Base-by-base conservation (phyloP, 148 eudicot species). In the Amaranthus palmeri region DNA sequence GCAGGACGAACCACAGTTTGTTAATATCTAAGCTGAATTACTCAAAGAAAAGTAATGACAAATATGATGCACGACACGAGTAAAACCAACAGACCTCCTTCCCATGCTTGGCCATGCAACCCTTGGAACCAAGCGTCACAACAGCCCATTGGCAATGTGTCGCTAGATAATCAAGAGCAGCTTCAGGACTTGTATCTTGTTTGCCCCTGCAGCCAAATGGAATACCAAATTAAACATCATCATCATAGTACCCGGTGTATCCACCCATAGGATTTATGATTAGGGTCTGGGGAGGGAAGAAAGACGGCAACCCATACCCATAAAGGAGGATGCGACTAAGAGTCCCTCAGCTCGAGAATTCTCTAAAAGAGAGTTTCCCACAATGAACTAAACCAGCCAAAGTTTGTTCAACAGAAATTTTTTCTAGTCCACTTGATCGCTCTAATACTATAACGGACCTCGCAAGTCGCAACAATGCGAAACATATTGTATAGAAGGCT, bases 111-210 rank as follows among this genome's bases (percentile, higher is more conserved):
- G 93, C 99, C 11, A 96, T 90, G 85, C 92, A 90, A 65, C 99
- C 99, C 67, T 88, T 90, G 17, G 89, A 72, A 69, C 92, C 97
- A 41, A 96, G 82, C 8, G 99, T 96, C 40, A 96, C 99, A 46
- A 96, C 96, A 45, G 97, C 93, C 99, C 99, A 96, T 72, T 79
- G 71, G 79, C 99, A 96, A 77, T 87, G 82, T 54, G 84, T 87
- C 58, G 88, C 87, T 74, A 96, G 79, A 76, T 85, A 90, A 43
- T 88, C 87, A 57, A 96, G 96, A 70, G 97, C 96, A 36, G 84
- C 88, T 72, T 96, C 97, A 45, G 88, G 90, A 75, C 78, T 80
- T 69, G 82, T 72, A 66, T 79, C 81, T 72, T 79, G 73, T 76
- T 88, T 92, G 42, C 81, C 96, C 86, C 93, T 88, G 68, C 70